Base-by-base conservation (phyloP, 805 yeast genomes). In the Isabelozyma rhagii region DNA sequence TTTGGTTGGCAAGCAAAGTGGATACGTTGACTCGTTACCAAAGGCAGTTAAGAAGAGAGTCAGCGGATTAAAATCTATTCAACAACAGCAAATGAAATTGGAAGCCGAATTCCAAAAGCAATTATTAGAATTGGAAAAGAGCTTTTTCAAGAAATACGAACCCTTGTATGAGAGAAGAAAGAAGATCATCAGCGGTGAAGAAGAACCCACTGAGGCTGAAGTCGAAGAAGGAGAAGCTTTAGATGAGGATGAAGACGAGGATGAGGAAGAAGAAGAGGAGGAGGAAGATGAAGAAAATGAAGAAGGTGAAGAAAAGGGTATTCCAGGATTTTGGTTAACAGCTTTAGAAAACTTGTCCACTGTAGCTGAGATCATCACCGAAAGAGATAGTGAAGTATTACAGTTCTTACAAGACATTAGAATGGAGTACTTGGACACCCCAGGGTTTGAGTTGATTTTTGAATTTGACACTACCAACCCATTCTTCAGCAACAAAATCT, bases 321-420 rank as follows among this genome's bases (percentile, higher is more conserved):
- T 94, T 57, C 98, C 99, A 50, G 84, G 87, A 45, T 94, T 94
- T 78, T 94, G 99, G 99, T 79, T 93, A 61, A 94, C 98, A 15
- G 96, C 98, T 5, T 75, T 94, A 69, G 93, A 87, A 68, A 94
- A 92, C 72, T 76, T 94, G 59, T 82, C 84, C 28, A 83, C 88
- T 28, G 82, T 92, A 45, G 81, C 90, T 34, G 96, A 91, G 54
- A 83, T 89, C 55, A 88, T 94, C 59, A 83, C 94, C 42, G 97
- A 90, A 49, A 82, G 96, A 63, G 99, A 94, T 69, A 80, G 86
- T 46, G 97, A 89, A 62, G 93, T 91, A 7, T 79, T 94, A 57
- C 77, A 80, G 53, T 72, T 74, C 61, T 78, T 94, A 61, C 66
- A 64, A 31, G 90, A 94, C 66, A 77, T 94, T 55, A 82, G 84